Percentiles rank a stretch among this genome's conserved stretches.
phyloP scores from a whole-genome alignment of 2,329 filamentous ascomycete genomes.

The Exutisphaerella laricina region DNA sequence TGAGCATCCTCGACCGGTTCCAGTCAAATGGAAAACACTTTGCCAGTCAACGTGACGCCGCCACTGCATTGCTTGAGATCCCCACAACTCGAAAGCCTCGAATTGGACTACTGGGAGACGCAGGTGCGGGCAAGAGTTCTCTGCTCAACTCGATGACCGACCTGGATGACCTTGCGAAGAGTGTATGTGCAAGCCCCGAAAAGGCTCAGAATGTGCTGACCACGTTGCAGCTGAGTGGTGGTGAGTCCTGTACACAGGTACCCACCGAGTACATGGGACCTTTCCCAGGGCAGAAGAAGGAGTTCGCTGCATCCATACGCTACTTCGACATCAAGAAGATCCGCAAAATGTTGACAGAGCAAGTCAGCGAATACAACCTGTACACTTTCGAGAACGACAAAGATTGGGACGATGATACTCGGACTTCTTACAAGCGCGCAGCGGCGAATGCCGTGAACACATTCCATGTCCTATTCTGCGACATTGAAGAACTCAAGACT shows the following conservation, averaged over 20 bases:
- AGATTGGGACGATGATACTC: constrained; percentile 15
- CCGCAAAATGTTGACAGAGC: constrained; percentile 8
- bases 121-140: constrained; percentile 25
- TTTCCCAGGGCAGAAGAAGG: constrained; percentile 9
- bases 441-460: constrained; percentile 11
- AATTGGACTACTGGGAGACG: neutral
- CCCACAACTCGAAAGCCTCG: neutral
- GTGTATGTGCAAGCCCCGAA: constrained; percentile 8
- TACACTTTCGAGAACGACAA: constrained; percentile 13
- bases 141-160: constrained; percentile 23
- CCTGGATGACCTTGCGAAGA: constrained; percentile 17
- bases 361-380: constrained; percentile 10
- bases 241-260: constrained; percentile 19
- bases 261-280: constrained; percentile 12
- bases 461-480: constrained; percentile 17
- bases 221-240: constrained; percentile 6
- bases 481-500: constrained; percentile 6
- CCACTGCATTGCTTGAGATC: neutral
- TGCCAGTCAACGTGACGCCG: neutral
- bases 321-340: constrained; percentile 15
- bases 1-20: constrained; percentile 1
- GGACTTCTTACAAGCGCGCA: constrained; percentile 6
- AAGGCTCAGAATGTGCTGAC: no score
- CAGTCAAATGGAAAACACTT: constrained; percentile 1
- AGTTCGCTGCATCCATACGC: constrained; percentile 13